phyloP scores from a whole-genome alignment of 345 rosid species.

The Ricinus communis region DNA sequence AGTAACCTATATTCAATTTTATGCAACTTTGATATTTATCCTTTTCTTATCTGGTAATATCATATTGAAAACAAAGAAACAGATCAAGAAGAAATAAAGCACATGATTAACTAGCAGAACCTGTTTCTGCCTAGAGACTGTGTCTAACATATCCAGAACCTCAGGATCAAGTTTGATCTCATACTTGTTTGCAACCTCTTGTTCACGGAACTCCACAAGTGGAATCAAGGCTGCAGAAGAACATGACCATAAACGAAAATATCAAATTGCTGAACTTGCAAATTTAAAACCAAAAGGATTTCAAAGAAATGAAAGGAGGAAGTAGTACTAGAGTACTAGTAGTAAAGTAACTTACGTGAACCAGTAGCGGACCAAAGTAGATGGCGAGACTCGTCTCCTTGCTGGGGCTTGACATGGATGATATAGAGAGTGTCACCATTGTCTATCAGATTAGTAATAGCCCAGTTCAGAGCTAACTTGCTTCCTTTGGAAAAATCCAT shows the following conservation, averaged over 20 bases:
- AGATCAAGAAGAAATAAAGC: neutral
- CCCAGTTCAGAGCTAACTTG: slow-evolving; percentile 30
- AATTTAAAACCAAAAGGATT: neutral
- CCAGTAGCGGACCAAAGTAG: slow-evolving; percentile 24
- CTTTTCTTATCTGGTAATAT: neutral
- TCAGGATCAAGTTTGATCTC: slow-evolving; percentile 15
- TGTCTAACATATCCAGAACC: slow-evolving; percentile 19
- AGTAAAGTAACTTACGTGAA: slow-evolving; percentile 15
- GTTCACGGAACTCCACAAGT: slow-evolving; percentile 19
- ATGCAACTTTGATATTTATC: neutral
- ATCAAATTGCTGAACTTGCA: neutral
- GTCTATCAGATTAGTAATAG: slow-evolving; percentile 15
- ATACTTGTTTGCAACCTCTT: slow-evolving; percentile 10
- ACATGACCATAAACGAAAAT: neutral
- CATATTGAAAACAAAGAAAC: neutral
- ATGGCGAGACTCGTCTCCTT: slow-evolving; percentile 18
- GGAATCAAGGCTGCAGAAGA: slow-evolving; percentile 17
- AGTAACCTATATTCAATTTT: slow-evolving; percentile 3
- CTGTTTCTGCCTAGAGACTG: slow-evolving; percentile 15
- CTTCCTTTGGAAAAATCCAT: slow-evolving; percentile 29
- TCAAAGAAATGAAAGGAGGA: no score
- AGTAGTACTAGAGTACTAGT: neutral
- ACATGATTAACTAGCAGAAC: neutral
- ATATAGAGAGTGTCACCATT: slow-evolving; percentile 20
- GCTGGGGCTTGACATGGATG: slow-evolving; percentile 23